These are phyloP conservation scores for Solanum neorickii DNA, from an alignment of 257 asterid species.

Conservation along the genomic window DNA sequence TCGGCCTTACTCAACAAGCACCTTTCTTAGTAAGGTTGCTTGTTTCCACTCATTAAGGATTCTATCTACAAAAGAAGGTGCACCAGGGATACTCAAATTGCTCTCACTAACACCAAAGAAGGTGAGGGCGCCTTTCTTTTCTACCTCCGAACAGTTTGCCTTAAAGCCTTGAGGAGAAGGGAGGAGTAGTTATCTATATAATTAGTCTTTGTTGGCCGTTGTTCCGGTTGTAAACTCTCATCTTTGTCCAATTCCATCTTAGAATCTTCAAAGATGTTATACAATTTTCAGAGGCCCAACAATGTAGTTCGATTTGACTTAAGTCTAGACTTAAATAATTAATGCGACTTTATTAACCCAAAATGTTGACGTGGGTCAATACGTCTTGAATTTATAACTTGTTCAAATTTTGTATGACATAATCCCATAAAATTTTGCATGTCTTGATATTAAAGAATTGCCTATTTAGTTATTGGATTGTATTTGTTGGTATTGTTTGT, in stretches of 20 bases:
- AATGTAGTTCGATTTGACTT: neutral
- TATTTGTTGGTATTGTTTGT: neutral
- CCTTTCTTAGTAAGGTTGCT: neutral
- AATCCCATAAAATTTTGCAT: neutral
- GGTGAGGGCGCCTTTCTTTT: neutral
- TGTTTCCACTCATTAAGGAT: neutral
- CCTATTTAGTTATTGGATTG: neutral
- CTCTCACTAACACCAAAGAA: neutral
- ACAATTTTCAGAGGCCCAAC: neutral
- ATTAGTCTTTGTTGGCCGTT: neutral
- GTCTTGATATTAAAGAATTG: neutral
- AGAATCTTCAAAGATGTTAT: neutral
- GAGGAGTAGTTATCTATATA: neutral
- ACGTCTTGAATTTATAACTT: neutral
- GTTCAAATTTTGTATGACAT: neutral
- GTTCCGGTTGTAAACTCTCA: neutral
- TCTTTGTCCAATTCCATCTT: neutral
- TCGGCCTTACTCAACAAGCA: neutral
- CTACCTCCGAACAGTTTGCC: neutral
- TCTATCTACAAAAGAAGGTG: neutral
- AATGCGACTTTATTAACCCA: too few relatives aligned
- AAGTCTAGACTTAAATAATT: neutral
- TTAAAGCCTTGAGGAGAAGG: neutral
- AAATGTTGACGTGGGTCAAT: neutral
- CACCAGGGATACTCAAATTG: neutral